These are phyloP conservation scores for Tetradesmus obliquus DNA, from an alignment of 139 green algal genomes.

Conservation along the genomic window DNA sequence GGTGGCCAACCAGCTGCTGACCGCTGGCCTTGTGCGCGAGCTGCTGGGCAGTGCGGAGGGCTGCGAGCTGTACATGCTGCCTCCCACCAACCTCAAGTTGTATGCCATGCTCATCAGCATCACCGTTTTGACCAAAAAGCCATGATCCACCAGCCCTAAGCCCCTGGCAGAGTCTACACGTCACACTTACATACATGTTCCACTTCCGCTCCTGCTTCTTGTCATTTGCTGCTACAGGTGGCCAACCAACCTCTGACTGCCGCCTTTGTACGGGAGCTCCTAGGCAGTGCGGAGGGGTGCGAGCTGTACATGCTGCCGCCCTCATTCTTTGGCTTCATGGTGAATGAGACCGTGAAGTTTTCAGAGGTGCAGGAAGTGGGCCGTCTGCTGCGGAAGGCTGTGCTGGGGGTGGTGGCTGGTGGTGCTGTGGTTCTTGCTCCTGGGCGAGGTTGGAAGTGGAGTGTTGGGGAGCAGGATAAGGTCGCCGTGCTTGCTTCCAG, in stretches of 20 bases:
- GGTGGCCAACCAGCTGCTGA: no score
- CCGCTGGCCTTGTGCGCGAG: no score
- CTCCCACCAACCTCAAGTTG: no score
- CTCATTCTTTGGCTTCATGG: not conserved
- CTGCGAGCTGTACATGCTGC: no score
- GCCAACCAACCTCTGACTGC: not conserved
- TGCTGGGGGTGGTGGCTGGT: conserved; percentile 13
- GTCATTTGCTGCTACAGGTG: not conserved
- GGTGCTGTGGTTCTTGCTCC: conserved; percentile 15
- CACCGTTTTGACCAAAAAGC: no score
- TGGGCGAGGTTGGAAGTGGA: not conserved
- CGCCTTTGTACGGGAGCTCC: conserved; percentile 10
- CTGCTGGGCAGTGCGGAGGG: no score
- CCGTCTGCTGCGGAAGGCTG: conserved; percentile 20
- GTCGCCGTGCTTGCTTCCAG: conserved; percentile 5
- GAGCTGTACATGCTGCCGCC: conserved; percentile 32
- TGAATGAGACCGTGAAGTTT: not conserved
- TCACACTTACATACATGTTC: not conserved
- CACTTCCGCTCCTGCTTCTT: no score
- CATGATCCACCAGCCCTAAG: no score
- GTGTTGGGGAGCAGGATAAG: not conserved
- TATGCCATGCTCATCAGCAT: no score
- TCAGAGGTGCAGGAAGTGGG: conserved; percentile 37
- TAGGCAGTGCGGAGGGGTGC: conserved; percentile 23
- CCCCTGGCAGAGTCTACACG: no score